A percentile compares a stretch with the other conserved stretches of the same genome.
Conservation (phyloP, 805 yeast genomes). For the Suhomyces sp. region DNA sequence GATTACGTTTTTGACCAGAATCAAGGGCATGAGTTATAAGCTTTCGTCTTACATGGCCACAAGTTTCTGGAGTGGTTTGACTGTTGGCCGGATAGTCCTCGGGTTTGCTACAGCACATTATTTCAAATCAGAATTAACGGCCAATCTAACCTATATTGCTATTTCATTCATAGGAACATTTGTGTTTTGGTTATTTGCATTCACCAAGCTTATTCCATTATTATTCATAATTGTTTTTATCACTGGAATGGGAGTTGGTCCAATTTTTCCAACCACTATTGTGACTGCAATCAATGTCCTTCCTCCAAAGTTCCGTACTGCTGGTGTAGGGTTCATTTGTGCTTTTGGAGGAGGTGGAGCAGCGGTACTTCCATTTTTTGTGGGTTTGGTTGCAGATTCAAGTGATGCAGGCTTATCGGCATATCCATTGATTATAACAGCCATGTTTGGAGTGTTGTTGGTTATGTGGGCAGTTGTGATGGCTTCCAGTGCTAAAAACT, state of each 20-base stretch:
- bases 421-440: conserved; percentile 31
- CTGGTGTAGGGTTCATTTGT: conserved; percentile 72
- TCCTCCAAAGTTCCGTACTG: conserved; percentile 58
- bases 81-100: conserved; percentile 45
- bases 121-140: conserved; percentile 48
- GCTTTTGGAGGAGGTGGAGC: conserved; percentile 84
- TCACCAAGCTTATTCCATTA: conserved; percentile 20
- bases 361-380: conserved; percentile 67
- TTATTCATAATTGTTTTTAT: conserved; percentile 37
- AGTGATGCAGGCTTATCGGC: conserved; percentile 31
- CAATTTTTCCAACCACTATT: conserved; percentile 65
- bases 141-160: conserved; percentile 40
- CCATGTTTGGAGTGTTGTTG: conserved; percentile 23
- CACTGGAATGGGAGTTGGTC: conserved; percentile 53
- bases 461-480: conserved; percentile 23
- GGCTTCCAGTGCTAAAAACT: conserved; percentile 1
- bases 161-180: conserved; percentile 30
- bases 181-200: conserved; percentile 34
- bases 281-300: conserved; percentile 60
- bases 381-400: conserved; percentile 50
- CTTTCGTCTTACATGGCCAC: conserved; percentile 49
- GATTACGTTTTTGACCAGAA: conserved; percentile 45
- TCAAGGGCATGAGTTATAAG: conserved; percentile 35
- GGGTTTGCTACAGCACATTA: conserved; percentile 55
- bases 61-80: conserved; percentile 51